Base-by-base conservation (phyloP, 2,329 filamentous ascomycete species). In the Lojkania enalia region DNA sequence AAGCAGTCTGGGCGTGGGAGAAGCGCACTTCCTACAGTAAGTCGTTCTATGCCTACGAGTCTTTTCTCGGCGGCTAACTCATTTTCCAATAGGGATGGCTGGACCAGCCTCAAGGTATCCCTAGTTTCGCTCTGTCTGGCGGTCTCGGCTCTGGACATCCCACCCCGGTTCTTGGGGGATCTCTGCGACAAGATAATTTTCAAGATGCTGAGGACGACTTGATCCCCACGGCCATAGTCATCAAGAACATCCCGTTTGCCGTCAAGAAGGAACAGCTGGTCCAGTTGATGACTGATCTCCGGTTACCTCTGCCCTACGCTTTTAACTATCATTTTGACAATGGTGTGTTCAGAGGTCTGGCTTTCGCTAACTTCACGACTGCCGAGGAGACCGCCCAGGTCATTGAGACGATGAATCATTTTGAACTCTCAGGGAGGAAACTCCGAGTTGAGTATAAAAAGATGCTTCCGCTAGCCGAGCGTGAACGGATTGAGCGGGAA, bases 251-350 rank as follows among this genome's bases (percentile, higher is more conserved):
- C 27, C 94, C 95, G 0, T 99, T 99, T 69, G 94, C 95, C 20
- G 90, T 97, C 45, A 91, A 96, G 71, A 97, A 97, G 74, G 94
- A 99, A 72, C 90, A 92, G 61, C 79, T 99, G 29, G 89, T 95
- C 23, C 84, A 86, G 51, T 80, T 96, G 57, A 99, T 99, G 94
- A 88, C 91, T 6, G 89, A 96, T 15, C 83, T 97, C 80, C 87
- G 90, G 56, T 81, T 99, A 29, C 94, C 94, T 1, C 83, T 97
- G 57, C 94, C 94, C 0, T 99, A 99, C 66, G 94, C 94, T 11
- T 99, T 99, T 79, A 99, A 99, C 77, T 97, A 99, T 65, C 94
- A 99, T 71, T 99, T 99, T 66, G 94, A 99, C 68, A 95, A 95
- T 61, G 94, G 94, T 20, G 91, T 99, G 20, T 99, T 99, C 76